phyloP scores from a whole-genome alignment of 202 grass and related monocot species.

The Carex sylvatica region DNA sequence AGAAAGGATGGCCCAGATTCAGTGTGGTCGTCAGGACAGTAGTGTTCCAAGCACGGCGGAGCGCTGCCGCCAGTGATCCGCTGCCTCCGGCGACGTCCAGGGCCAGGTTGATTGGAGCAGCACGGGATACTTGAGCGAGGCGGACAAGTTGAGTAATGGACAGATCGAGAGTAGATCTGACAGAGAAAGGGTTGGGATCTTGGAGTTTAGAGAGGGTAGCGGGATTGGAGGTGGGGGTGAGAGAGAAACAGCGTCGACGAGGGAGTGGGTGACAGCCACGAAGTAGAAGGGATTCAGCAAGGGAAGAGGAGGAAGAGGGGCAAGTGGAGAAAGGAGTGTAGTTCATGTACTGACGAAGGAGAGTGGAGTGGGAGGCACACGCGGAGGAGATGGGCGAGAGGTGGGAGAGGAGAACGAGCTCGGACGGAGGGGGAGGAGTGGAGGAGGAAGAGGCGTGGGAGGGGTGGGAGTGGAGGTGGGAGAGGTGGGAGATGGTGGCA shows the following conservation, averaged over 20 bases:
- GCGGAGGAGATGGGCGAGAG: constrained; percentile 70
- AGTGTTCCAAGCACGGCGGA: constrained; percentile 59
- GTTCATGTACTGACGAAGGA: constrained; percentile 15
- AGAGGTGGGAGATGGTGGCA: constrained; percentile 62
- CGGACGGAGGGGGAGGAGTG: constrained; percentile 18
- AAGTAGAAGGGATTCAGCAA: constrained; percentile 75
- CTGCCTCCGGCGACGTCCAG: constrained; percentile 74
- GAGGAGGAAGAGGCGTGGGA: constrained; percentile 28
- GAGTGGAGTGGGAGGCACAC: constrained; percentile 55
- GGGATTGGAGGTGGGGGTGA: constrained; percentile 32
- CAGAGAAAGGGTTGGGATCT: constrained; percentile 48
- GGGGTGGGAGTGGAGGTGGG: constrained; percentile 51
- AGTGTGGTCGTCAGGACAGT: constrained; percentile 78
- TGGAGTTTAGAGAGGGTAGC: constrained; percentile 45
- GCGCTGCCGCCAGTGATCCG: constrained; percentile 59
- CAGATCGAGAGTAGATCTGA: constrained; percentile 55
- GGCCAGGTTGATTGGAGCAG: constrained; percentile 65
- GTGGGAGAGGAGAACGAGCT: constrained; percentile 76
- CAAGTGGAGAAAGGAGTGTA: constrained; percentile 56
- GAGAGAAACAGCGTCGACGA: constrained; percentile 54
- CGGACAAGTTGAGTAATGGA: constrained; percentile 74
- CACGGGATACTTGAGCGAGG: constrained; percentile 57
- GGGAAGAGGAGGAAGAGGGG: constrained; percentile 55
- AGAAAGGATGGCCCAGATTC: constrained; percentile 77
- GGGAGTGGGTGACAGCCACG: constrained; percentile 48